A percentile compares a stretch with the other conserved stretches of the same genome.
Conservation (phyloP, 2,329 filamentous ascomycete genomes). For the Graphilbum fragrans region DNA sequence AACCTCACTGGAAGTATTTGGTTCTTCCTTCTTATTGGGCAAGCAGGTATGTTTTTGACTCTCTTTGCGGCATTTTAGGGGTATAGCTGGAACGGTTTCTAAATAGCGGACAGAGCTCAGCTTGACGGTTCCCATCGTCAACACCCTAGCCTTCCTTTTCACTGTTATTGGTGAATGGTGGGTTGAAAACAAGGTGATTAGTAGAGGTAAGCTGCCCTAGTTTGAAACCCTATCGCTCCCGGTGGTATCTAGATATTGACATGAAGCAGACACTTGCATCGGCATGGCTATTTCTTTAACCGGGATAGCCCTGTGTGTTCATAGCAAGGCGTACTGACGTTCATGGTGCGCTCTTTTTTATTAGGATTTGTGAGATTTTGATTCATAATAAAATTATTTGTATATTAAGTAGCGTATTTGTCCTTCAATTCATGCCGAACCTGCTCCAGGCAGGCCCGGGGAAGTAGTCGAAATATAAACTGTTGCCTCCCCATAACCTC, state of each 20-base stretch:
- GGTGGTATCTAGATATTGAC: too few relatives aligned
- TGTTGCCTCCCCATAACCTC: too few relatives aligned
- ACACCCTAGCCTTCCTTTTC: slow-evolving; percentile 90
- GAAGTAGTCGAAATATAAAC: too few relatives aligned
- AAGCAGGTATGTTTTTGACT: slow-evolving; percentile 56
- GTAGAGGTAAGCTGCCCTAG: slow-evolving; percentile 47
- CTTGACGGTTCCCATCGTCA: slow-evolving; percentile 87
- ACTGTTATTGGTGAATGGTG: slow-evolving; percentile 93
- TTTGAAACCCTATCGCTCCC: too few relatives aligned
- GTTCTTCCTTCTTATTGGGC: slow-evolving; percentile 91
- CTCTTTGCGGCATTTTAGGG: too few relatives aligned
- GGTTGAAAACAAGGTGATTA: slow-evolving; percentile 84
- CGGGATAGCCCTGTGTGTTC: slow-evolving; percentile 76
- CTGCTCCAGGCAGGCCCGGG: too few relatives aligned
- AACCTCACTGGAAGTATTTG: slow-evolving; percentile 90
- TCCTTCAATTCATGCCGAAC: too few relatives aligned
- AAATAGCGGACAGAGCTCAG: slow-evolving; percentile 83
- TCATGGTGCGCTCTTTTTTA: too few relatives aligned
- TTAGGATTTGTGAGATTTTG: too few relatives aligned
- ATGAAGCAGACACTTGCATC: slow-evolving; percentile 57
- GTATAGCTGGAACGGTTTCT: too few relatives aligned
- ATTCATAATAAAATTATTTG: too few relatives aligned
- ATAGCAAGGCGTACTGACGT: slow-evolving; percentile 40
- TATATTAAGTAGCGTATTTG: too few relatives aligned
- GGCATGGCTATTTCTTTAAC: slow-evolving; percentile 69